Percentiles rank a stretch among this genome's conserved stretches.
These are phyloP conservation scores for Apiotrichum sp. DNA, from an alignment of 1,284 basidiomycete species.

Conservation along the genomic window DNA sequence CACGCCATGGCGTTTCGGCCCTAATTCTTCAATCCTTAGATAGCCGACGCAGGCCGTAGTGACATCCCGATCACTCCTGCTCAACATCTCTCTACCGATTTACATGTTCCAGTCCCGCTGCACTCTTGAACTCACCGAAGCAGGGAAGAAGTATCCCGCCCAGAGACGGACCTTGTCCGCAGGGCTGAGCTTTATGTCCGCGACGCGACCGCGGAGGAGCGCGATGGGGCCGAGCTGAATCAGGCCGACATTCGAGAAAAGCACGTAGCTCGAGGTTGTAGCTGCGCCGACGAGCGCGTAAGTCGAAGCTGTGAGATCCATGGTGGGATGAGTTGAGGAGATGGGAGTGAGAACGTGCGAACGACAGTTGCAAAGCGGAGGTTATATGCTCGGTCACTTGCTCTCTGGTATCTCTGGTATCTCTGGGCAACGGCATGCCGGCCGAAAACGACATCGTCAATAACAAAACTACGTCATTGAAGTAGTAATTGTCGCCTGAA, in stretches of 20 bases:
- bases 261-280: conserved; percentile 20
- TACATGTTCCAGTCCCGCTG: no score
- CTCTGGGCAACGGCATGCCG: no score
- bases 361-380: no score
- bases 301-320: conserved; percentile 17
- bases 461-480: no score
- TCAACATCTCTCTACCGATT: neutral
- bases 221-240: conserved; percentile 23
- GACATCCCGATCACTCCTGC: no score
- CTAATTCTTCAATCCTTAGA: no score
- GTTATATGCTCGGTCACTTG: no score
- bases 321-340: neutral
- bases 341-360: neutral
- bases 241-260: conserved; percentile 22
- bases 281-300: conserved; percentile 20
- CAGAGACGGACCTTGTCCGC: conserved; percentile 17
- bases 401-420: no score
- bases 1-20: no score
- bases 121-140: conserved; percentile 13
- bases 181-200: neutral
- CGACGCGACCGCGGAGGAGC: conserved; percentile 18
- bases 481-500: no score
- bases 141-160: conserved; percentile 14
- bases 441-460: no score
- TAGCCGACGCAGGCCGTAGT: no score